Evolutionary conservation across 2,329 filamentous ascomycete genomes (phyloP).

Genomic region (Talaromyces sp.): DNA sequence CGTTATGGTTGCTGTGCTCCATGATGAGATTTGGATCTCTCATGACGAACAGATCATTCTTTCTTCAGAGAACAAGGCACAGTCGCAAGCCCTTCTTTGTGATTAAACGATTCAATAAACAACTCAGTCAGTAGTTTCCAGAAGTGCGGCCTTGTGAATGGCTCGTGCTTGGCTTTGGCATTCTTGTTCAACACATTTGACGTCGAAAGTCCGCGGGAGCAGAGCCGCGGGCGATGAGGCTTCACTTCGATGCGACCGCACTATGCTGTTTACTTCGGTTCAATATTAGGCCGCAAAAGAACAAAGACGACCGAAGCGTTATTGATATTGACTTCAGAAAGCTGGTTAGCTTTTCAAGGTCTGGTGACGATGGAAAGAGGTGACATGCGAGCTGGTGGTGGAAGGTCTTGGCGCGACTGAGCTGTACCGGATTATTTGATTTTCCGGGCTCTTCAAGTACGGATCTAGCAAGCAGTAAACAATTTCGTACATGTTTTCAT

Average conservation of each 20-base stretch:
- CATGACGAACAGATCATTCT: slow-evolving; percentile 36
- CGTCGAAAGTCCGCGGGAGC: not conserved
- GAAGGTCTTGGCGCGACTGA: slow-evolving; percentile 4
- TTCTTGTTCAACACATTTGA: slow-evolving; percentile 6
- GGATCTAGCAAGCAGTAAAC: not conserved
- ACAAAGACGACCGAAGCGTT: not conserved
- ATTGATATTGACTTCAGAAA: not conserved
- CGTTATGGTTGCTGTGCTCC: slow-evolving; percentile 28
- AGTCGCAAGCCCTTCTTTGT: slow-evolving; percentile 2
- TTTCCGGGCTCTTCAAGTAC: not conserved
- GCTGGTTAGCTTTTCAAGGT: not conserved
- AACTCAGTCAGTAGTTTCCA: not conserved
- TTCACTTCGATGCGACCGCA: not conserved
- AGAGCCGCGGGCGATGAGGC: not conserved
- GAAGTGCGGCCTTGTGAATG: not conserved
- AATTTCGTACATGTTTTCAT: not conserved
- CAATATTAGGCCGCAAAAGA: not conserved
- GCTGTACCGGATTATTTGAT: slow-evolving; percentile 8
- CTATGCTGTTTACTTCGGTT: not conserved
- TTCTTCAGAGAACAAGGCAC: not conserved
- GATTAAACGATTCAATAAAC: not conserved
- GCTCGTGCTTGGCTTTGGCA: not conserved
- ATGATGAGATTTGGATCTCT: slow-evolving; percentile 36
- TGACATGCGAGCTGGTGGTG: slow-evolving; percentile 7
- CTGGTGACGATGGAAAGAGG: not conserved